Percentiles rank a stretch among this genome's conserved stretches.
These are phyloP conservation scores for Daldinia sp. DNA, from an alignment of 2,329 filamentous ascomycete genomes.

Conservation along the genomic window DNA sequence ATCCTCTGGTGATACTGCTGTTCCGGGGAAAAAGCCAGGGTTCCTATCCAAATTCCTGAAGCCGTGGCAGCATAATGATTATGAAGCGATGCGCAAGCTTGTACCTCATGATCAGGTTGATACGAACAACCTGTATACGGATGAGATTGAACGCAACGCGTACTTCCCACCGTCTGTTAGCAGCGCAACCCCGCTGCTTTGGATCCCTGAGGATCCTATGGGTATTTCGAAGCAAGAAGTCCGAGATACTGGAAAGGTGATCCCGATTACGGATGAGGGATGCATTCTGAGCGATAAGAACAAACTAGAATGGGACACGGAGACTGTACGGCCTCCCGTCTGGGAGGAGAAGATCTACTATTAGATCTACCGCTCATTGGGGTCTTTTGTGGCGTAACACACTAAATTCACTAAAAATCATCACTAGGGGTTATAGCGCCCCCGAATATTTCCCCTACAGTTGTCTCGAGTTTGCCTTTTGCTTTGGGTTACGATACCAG, in stretches of 20 bases:
- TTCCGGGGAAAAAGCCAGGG: slow-evolving; percentile 59
- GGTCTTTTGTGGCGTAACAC: background rate
- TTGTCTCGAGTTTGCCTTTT: background rate
- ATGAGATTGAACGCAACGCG: slow-evolving; percentile 69
- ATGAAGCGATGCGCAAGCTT: slow-evolving; percentile 72
- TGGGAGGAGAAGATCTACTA: slow-evolving; percentile 50
- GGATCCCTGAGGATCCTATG: slow-evolving; percentile 80
- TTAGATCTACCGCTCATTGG: slow-evolving; percentile 28
- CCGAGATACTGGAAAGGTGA: slow-evolving; percentile 72
- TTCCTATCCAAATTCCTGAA: slow-evolving; percentile 75
- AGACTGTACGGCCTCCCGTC: slow-evolving; percentile 45
- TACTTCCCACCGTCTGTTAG: slow-evolving; percentile 78
- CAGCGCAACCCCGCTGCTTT: slow-evolving; percentile 72
- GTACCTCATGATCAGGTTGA: slow-evolving; percentile 66
- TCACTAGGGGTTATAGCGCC: background rate
- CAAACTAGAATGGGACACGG: slow-evolving; percentile 49
- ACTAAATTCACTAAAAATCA: background rate
- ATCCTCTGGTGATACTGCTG: slow-evolving; percentile 36
- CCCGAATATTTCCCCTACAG: background rate
- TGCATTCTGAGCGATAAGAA: slow-evolving; percentile 76
- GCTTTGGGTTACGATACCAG: slow-evolving; percentile 10
- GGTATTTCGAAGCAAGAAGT: slow-evolving; percentile 83
- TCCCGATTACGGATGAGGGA: slow-evolving; percentile 82
- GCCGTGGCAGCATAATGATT: slow-evolving; percentile 79
- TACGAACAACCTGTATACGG: slow-evolving; percentile 65